phyloP scores from a whole-genome alignment of 371 early-diverging fungal species.

The Lichtheimia ramosa region DNA sequence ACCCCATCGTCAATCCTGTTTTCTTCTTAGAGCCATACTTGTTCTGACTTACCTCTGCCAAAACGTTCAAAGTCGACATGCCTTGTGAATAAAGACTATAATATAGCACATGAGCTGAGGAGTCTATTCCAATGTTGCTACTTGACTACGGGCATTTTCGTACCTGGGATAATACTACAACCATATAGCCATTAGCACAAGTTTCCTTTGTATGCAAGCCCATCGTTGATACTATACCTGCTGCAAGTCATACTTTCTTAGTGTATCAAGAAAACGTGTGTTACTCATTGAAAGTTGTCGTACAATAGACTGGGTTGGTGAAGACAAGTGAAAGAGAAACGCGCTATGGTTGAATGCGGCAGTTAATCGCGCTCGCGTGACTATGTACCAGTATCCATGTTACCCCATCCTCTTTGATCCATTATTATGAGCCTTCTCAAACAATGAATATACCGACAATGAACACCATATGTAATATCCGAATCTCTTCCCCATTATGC shows the following conservation, averaged over 20 bases:
- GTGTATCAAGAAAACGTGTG: slow-evolving; percentile 17
- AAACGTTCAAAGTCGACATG: slow-evolving; percentile 15
- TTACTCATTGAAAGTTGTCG: slow-evolving; percentile 11
- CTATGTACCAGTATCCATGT: background rate
- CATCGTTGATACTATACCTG: slow-evolving; percentile 11
- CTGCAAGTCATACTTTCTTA: slow-evolving; percentile 20
- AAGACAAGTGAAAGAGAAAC: background rate
- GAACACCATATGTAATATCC: background rate
- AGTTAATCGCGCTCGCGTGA: slow-evolving; percentile 2
- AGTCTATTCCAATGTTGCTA: too few species aligned
- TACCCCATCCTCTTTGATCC: background rate
- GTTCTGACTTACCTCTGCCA: slow-evolving; percentile 14
- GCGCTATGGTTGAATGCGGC: slow-evolving; percentile 2
- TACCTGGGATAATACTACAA: slow-evolving; percentile 24
- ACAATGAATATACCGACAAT: background rate
- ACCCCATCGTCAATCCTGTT: background rate
- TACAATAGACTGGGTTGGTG: background rate
- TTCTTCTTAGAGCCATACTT: too few species aligned
- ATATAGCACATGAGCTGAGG: background rate
- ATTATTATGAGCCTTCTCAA: background rate
- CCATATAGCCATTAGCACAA: too few species aligned
- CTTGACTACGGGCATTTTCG: background rate
- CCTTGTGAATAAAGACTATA: slow-evolving; percentile 17
- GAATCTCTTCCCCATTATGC: background rate
- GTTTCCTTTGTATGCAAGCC: too few species aligned